Percentiles rank a stretch among this genome's conserved stretches.
Conservation (phyloP, 805 yeast genomes). For the Saccharomycopsis sp. region DNA sequence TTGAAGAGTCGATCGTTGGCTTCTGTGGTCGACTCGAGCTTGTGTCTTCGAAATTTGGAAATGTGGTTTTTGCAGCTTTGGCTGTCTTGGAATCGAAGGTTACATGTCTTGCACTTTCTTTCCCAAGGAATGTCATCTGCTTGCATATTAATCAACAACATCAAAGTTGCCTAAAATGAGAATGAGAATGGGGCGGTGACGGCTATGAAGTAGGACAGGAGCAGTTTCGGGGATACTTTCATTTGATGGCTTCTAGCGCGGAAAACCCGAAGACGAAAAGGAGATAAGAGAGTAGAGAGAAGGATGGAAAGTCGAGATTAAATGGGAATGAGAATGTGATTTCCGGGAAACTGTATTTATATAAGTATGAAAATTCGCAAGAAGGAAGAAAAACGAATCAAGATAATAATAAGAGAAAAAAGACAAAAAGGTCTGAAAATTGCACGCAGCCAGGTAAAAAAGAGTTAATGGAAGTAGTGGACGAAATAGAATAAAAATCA, state of each 20-base stretch:
- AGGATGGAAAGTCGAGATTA: neutral
- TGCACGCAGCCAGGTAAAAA: too few species aligned
- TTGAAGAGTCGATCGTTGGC: slow-evolving; percentile 15
- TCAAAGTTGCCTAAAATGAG: neutral
- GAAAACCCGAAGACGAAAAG: neutral
- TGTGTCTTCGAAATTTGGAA: slow-evolving; percentile 2
- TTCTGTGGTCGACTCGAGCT: slow-evolving; percentile 11
- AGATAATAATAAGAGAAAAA: neutral
- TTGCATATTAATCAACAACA: slow-evolving; percentile 10
- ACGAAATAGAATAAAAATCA: too few species aligned
- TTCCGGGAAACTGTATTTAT: neutral
- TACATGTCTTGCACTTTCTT: slow-evolving; percentile 18
- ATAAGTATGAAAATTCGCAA: neutral
- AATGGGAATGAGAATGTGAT: neutral
- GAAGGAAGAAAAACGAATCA: neutral
- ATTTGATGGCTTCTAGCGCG: neutral
- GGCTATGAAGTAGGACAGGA: neutral
- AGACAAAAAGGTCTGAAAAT: neutral
- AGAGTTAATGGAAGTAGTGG: too few species aligned
- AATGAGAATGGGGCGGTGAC: neutral
- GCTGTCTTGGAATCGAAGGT: slow-evolving; percentile 5
- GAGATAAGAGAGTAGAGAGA: neutral
- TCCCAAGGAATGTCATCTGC: slow-evolving; percentile 10
- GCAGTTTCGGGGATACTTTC: neutral
- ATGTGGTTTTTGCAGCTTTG: slow-evolving; percentile 5